phyloP scores from a whole-genome alignment of 2,329 filamentous ascomycete genomes.

The Cryphonectria naterciae region DNA sequence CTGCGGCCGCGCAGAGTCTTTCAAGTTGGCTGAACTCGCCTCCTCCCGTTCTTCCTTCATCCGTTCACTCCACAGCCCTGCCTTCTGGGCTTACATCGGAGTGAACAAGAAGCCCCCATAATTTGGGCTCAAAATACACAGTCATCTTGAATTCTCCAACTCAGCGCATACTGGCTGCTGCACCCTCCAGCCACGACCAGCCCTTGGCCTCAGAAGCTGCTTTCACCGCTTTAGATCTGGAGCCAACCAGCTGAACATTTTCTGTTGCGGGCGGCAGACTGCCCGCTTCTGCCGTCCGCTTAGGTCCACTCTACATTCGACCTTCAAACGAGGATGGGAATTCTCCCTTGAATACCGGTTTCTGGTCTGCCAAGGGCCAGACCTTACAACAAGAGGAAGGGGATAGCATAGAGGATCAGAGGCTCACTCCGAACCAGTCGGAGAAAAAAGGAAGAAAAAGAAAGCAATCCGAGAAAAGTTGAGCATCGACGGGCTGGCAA shows the following conservation, averaged over 20 bases:
- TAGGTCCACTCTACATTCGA: slow-evolving; percentile 30
- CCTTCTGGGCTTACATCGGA: slow-evolving; percentile 93
- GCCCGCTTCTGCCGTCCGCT: slow-evolving; percentile 42
- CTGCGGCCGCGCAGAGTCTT: slow-evolving; percentile 30
- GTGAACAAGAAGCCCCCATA: slow-evolving; percentile 98
- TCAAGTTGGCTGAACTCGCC: slow-evolving; percentile 47
- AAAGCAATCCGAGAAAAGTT: background rate
- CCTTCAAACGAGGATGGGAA: slow-evolving; percentile 26
- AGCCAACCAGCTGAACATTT: slow-evolving; percentile 16
- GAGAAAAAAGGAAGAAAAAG: background rate
- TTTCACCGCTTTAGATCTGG: slow-evolving; percentile 7
- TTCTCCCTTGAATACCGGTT: slow-evolving; percentile 26
- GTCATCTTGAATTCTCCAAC: slow-evolving; percentile 27
- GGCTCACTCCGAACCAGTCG: background rate
- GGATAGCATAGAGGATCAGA: background rate
- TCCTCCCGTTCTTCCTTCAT: slow-evolving; percentile 72
- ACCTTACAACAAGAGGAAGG: slow-evolving; percentile 12
- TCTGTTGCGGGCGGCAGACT: slow-evolving; percentile 38
- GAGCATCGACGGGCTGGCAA: slow-evolving; percentile 45
- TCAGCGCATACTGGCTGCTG: background rate
- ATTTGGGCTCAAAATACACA: slow-evolving; percentile 54
- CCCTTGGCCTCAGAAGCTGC: slow-evolving; percentile 3
- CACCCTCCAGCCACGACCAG: background rate
- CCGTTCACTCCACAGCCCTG: slow-evolving; percentile 90
- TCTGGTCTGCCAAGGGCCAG: slow-evolving; percentile 23